These are phyloP conservation scores for Hirschfeldia incana DNA, from an alignment of 345 rosid genomes.

Conservation along the genomic window DNA sequence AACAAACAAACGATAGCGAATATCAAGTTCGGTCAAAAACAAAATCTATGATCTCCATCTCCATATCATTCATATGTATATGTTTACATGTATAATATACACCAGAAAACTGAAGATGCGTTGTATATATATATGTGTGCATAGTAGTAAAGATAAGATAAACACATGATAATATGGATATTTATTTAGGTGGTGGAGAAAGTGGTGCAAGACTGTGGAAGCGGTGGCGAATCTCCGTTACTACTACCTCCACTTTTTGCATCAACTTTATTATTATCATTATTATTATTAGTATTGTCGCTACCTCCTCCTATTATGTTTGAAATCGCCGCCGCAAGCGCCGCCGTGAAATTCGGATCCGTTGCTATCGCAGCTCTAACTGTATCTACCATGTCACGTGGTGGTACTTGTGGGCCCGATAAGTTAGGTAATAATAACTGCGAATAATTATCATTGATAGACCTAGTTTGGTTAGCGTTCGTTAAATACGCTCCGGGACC, in stretches of 20 bases:
- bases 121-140: background rate
- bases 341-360: slow-evolving; percentile 83
- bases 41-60: slow-evolving; percentile 1
- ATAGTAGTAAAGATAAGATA: background rate
- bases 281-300: slow-evolving; percentile 35
- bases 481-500: slow-evolving; percentile 29
- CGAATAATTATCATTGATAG: background rate
- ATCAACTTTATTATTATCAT: slow-evolving; percentile 25
- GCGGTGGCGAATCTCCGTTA: slow-evolving; percentile 63
- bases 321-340: slow-evolving; percentile 77
- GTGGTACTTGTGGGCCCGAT: slow-evolving; percentile 41
- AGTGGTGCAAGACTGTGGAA: slow-evolving; percentile 93
- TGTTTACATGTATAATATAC: slow-evolving; percentile 16
- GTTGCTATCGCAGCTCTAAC: slow-evolving; percentile 74
- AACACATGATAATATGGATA: background rate
- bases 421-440: slow-evolving; percentile 29
- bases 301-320: slow-evolving; percentile 50
- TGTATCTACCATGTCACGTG: slow-evolving; percentile 61
- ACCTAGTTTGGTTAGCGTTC: slow-evolving; percentile 35
- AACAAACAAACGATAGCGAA: background rate
- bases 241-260: slow-evolving; percentile 42
- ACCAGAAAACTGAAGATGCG: slow-evolving; percentile 5
- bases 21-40: slow-evolving; percentile 1
- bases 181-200: slow-evolving; percentile 60
- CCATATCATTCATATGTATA: background rate